Percentiles rank a stretch among this genome's conserved stretches.
phyloP scores from a whole-genome alignment of 371 early-diverging fungal species.

The Mucor ambiguus region DNA sequence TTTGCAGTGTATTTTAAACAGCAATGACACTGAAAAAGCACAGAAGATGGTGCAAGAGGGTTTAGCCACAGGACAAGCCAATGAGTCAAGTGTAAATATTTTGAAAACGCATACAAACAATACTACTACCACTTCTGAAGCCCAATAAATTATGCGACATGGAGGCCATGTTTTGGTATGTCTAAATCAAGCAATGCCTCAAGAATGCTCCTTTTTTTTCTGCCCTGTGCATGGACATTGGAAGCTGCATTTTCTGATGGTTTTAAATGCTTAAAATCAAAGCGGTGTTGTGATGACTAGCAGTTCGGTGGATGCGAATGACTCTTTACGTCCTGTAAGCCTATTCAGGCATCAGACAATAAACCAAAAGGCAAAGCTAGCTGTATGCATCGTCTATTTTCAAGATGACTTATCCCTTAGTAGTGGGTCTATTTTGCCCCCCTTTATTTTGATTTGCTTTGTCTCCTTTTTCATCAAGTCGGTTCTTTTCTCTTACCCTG shows the following conservation, averaged over 20 bases:
- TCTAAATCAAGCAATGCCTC: background rate
- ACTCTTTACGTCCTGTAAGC: background rate
- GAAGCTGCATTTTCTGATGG: background rate
- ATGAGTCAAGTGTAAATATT: slow-evolving; percentile 22
- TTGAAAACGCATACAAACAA: slow-evolving; percentile 4
- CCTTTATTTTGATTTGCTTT: slow-evolving; percentile 1
- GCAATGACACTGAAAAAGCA: background rate
- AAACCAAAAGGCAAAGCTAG: background rate
- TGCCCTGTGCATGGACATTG: background rate
- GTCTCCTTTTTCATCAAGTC: slow-evolving; percentile 1
- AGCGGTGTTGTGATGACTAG: background rate
- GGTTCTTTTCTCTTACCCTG: background rate
- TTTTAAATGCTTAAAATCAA: background rate
- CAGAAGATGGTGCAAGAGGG: slow-evolving; percentile 8
- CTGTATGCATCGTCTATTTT: background rate
- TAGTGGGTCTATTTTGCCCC: background rate
- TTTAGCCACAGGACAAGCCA: slow-evolving; percentile 6
- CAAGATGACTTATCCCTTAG: slow-evolving; percentile 9
- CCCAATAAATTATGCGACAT: background rate
- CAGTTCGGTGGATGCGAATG: background rate
- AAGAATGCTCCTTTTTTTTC: slow-evolving; percentile 6
- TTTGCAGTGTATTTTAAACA: background rate
- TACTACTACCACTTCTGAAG: background rate
- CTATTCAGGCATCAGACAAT: background rate
- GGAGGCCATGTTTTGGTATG: background rate